Percentiles rank a stretch among this genome's conserved stretches.
phyloP scores from a whole-genome alignment of 306 rosid genomes.

The Vicia villosa region DNA sequence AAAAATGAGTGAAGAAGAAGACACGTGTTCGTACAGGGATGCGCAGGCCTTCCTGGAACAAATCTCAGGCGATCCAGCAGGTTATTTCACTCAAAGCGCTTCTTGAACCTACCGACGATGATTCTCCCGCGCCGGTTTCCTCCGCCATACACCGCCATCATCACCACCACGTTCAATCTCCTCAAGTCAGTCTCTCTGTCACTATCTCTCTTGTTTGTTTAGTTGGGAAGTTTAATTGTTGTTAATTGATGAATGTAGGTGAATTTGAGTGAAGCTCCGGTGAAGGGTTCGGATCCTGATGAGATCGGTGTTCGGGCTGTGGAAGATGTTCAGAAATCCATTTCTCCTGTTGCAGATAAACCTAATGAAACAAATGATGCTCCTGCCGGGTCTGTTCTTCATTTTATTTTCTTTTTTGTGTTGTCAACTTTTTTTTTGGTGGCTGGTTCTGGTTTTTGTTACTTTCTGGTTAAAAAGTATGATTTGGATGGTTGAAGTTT shows the following conservation, averaged over 20 bases:
- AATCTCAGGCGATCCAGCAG: constrained; percentile 99
- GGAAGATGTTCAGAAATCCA: constrained; percentile 56
- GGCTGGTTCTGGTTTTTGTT: not conserved
- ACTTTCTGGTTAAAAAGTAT: not conserved
- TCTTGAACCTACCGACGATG: constrained; percentile 74
- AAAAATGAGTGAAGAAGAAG: constrained; percentile 24
- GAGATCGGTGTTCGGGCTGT: constrained; percentile 44
- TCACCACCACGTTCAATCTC: constrained; percentile 4
- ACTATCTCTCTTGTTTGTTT: not conserved
- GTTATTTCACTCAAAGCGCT: constrained; percentile 96
- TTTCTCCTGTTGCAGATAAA: constrained; percentile 50
- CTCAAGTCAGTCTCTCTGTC: constrained; percentile 21
- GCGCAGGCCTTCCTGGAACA: constrained; percentile 99
- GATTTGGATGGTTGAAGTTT: not conserved
- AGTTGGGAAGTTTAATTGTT: constrained; percentile 2
- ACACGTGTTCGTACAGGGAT: constrained; percentile 97
- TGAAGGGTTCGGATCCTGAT: constrained; percentile 44
- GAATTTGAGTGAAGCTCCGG: constrained; percentile 45
- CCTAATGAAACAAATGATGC: constrained; percentile 51
- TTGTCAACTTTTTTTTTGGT: not conserved
- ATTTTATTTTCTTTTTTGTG: constrained; percentile 1
- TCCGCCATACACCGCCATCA: constrained; percentile 22
- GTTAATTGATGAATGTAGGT: constrained; percentile 36
- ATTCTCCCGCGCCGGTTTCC: constrained; percentile 52
- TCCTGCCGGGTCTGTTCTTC: constrained; percentile 60